Percentiles rank a stretch among this genome's conserved stretches.
These are phyloP conservation scores for Paramecium biaurelia DNA, from an alignment of 73 alveolate species.

Conservation along the genomic window DNA sequence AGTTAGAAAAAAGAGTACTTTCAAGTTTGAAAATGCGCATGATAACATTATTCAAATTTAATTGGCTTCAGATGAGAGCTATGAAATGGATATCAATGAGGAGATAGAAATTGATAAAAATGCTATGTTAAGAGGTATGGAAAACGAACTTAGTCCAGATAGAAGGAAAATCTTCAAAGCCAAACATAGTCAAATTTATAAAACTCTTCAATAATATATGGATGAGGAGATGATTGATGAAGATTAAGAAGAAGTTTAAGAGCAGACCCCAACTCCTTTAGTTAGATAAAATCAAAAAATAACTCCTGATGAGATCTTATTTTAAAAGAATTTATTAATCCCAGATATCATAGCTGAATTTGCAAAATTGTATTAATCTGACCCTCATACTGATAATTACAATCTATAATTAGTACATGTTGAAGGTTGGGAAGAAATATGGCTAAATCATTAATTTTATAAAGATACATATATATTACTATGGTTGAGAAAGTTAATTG, in stretches of 20 bases:
- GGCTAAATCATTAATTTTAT: background rate
- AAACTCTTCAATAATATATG: background rate
- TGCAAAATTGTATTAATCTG: background rate
- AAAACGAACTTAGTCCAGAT: background rate
- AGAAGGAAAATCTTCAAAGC: background rate
- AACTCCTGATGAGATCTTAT: background rate
- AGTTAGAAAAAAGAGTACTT: background rate
- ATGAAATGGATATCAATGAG: background rate
- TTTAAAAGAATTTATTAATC: background rate
- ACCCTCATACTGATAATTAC: slow-evolving; percentile 27
- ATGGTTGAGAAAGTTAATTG: background rate
- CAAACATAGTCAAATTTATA: background rate
- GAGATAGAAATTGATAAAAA: slow-evolving; percentile 5
- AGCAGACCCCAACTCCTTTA: background rate
- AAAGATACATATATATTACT: background rate
- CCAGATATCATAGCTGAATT: background rate
- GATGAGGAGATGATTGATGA: slow-evolving; percentile 4
- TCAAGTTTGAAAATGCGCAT: background rate
- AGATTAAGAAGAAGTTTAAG: background rate
- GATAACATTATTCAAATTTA: background rate
- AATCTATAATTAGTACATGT: slow-evolving; percentile 1
- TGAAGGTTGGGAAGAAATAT: slow-evolving; percentile 40
- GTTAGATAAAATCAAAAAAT: background rate
- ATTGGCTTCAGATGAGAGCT: slow-evolving; percentile 1
- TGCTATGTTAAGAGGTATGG: background rate